Conservation (phyloP, 345 rosid genomes). For the Lumnitzera racemosa region DNA sequence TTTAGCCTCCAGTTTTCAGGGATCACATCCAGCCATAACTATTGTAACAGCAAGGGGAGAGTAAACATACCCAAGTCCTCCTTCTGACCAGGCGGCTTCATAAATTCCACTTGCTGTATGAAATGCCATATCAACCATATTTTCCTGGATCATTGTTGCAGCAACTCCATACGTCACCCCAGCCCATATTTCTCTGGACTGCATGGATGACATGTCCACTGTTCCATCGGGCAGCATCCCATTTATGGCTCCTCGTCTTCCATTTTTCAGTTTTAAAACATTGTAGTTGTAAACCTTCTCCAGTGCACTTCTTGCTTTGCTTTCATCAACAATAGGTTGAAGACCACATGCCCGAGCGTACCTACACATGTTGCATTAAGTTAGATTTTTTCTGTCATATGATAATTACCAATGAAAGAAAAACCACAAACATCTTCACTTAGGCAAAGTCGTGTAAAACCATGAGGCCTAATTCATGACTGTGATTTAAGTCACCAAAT, state of each 20-base stretch:
- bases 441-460: too few relatives aligned
- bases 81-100: constrained; percentile 80
- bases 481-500: too few relatives aligned
- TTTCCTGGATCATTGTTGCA: constrained; percentile 91
- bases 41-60: background rate
- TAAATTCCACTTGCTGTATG: constrained; percentile 67
- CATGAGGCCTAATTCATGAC: too few relatives aligned
- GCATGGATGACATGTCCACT: constrained; percentile 72
- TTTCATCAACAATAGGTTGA: constrained; percentile 60
- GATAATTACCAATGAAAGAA: too few relatives aligned
- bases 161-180: constrained; percentile 92
- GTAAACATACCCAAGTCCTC: constrained; percentile 64
- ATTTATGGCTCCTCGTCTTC: constrained; percentile 82
- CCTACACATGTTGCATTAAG: constrained; percentile 24
- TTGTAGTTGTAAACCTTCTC: constrained; percentile 70
- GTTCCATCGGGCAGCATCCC: constrained; percentile 88
- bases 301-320: constrained; percentile 53
- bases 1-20: too few relatives aligned
- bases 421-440: too few relatives aligned
- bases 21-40: too few relatives aligned
- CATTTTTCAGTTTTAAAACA: constrained; percentile 72
- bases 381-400: too few relatives aligned
- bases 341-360: constrained; percentile 85
- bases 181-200: constrained; percentile 89
- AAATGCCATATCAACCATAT: constrained; percentile 57